Percentiles rank a stretch among this genome's conserved stretches.
phyloP scores from a whole-genome alignment of 352 stramenopile species.

The Globisporangium irregulare region DNA sequence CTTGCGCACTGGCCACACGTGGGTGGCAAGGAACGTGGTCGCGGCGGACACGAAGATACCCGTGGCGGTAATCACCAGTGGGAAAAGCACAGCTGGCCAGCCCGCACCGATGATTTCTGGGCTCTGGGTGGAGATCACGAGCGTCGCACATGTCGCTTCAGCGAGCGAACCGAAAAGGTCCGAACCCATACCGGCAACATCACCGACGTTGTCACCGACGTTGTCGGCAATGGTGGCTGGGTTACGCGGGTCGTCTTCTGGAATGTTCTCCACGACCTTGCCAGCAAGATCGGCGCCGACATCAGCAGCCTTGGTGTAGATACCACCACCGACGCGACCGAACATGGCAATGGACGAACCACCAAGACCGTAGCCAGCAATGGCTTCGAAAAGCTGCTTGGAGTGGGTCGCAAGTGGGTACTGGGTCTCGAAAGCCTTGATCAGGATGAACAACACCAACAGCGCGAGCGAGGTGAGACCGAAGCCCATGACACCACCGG shows the following conservation, averaged over 20 bases:
- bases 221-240: conserved; percentile 99
- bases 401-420: conserved; percentile 79
- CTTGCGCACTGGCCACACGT: conserved; percentile 93
- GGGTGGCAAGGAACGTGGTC: conserved; percentile 97
- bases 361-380: conserved; percentile 97
- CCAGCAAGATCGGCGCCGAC: conserved; percentile 99
- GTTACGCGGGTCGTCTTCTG: conserved; percentile 99
- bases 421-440: conserved; percentile 93
- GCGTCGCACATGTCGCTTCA: conserved; percentile 97
- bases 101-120: conserved; percentile 87
- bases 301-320: conserved; percentile 99
- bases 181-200: conserved; percentile 99
- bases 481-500: conserved; percentile 99
- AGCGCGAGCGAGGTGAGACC: conserved; percentile 96
- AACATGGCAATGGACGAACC: conserved; percentile 99
- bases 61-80: conserved; percentile 94
- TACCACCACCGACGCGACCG: conserved; percentile 98
- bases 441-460: conserved; percentile 96
- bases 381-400: conserved; percentile 93
- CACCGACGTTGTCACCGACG: conserved; percentile 99
- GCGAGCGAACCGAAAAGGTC: conserved; percentile 99
- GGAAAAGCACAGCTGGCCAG: conserved; percentile 96
- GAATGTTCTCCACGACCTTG: conserved; percentile 99
- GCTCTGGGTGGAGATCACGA: conserved; percentile 96
- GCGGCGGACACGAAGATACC: conserved; percentile 97